Conservation (phyloP, 1,284 basidiomycete species). For the Pisolithus thermaeus region DNA sequence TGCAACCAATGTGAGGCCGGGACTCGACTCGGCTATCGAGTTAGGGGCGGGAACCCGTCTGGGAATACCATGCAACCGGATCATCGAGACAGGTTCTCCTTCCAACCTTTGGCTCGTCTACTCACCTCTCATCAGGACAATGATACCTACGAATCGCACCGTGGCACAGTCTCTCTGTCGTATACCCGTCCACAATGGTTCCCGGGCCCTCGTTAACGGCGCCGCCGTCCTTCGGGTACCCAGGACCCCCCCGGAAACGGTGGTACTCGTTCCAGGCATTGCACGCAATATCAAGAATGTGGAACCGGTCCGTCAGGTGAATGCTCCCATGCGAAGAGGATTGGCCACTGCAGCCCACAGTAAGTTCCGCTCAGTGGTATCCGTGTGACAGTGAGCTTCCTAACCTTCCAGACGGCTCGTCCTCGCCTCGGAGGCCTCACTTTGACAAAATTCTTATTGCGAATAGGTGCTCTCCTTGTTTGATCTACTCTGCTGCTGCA, state of each 20-base stretch:
- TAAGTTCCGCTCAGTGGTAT: constrained; percentile 9
- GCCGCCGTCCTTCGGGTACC: constrained; percentile 2
- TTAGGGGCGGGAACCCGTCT: no score
- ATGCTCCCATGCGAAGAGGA: constrained; percentile 4
- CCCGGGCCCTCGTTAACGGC: constrained; percentile 3
- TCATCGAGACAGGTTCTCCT: no score
- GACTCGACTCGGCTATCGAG: no score
- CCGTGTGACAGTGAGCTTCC: not conserved
- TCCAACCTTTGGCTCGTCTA: no score
- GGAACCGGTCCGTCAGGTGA: not conserved
- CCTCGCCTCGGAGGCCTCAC: constrained; percentile 38
- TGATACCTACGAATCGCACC: constrained; percentile 30
- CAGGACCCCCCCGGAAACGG: constrained; percentile 6
- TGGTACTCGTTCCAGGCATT: constrained; percentile 4
- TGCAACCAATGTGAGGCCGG: no score
- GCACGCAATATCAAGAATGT: constrained; percentile 1
- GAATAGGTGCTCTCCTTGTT: constrained; percentile 50
- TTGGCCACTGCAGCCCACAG: constrained; percentile 14
- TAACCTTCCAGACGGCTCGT: constrained; percentile 1
- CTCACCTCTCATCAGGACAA: constrained; percentile 1
- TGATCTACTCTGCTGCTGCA: not conserved
- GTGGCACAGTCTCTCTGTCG: constrained; percentile 17
- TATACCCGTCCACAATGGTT: constrained; percentile 12
- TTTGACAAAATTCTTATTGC: constrained; percentile 85
- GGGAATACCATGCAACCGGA: no score